A percentile compares a stretch with the other conserved stretches of the same genome.
phyloP scores from a whole-genome alignment of 208 protist species.

The Leishmania turanica region DNA sequence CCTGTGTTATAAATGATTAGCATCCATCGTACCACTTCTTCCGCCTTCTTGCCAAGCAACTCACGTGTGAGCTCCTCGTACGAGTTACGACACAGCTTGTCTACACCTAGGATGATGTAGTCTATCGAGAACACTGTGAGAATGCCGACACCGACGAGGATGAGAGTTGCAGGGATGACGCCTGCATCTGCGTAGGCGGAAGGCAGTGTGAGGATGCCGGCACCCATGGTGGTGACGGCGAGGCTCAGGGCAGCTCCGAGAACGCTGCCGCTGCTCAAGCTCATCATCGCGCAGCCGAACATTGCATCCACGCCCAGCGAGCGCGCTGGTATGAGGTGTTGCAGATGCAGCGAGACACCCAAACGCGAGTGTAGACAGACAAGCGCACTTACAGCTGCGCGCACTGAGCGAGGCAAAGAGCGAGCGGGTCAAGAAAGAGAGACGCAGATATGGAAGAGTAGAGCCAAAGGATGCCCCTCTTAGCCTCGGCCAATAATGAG shows the following conservation, averaged over 20 bases:
- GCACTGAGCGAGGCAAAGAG: not conserved
- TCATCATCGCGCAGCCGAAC: not conserved
- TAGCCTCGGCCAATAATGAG: not conserved
- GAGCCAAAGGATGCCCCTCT: not conserved
- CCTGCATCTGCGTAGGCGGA: constrained; percentile 70
- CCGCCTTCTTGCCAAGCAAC: constrained; percentile 46
- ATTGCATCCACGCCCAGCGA: not conserved
- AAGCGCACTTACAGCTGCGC: not conserved
- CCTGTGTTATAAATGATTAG: constrained; percentile 67
- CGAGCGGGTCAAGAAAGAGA: not conserved
- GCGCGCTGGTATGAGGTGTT: not conserved
- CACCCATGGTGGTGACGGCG: constrained; percentile 78
- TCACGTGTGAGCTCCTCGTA: constrained; percentile 80
- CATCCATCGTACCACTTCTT: constrained; percentile 67
- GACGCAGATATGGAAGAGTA: not conserved
- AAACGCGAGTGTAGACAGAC: not conserved
- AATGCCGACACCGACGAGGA: constrained; percentile 53
- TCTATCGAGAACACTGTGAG: constrained; percentile 73
- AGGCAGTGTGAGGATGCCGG: constrained; percentile 75
- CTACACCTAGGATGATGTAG: constrained; percentile 61
- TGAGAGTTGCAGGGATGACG: constrained; percentile 40
- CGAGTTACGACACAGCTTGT: constrained; percentile 70
- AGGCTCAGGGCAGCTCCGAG: constrained; percentile 65
- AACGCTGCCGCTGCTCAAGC: constrained; percentile 35
- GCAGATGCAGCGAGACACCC: not conserved